Evolutionary conservation across 2,329 filamentous ascomycete species (phyloP).

Genomic region (Colletotrichum navitas): DNA sequence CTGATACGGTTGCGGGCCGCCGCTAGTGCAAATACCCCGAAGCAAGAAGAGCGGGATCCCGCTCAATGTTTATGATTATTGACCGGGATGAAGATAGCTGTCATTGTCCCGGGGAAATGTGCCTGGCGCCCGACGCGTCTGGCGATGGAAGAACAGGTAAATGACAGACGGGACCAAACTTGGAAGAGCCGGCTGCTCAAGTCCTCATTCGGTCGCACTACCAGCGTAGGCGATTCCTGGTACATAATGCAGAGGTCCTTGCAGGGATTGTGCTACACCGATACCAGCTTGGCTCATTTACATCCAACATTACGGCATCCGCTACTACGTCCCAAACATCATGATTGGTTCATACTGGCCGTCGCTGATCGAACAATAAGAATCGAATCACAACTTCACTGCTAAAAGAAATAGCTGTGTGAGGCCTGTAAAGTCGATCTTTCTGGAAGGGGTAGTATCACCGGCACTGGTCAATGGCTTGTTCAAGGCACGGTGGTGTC

Average conservation of each 20-base stretch:
- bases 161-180: not conserved
- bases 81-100: constrained; percentile 7
- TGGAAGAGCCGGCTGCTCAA: constrained; percentile 14
- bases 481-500: constrained; percentile 23
- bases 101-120: constrained; percentile 16
- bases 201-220: constrained; percentile 23
- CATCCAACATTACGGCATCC: constrained; percentile 35
- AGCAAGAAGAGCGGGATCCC: constrained; percentile 17
- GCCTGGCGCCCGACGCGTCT: not conserved
- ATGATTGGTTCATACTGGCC: constrained; percentile 24
- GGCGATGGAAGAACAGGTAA: not conserved
- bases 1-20: constrained; percentile 16
- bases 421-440: not conserved
- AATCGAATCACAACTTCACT: not conserved
- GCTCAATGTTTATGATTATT: not conserved
- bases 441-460: not conserved
- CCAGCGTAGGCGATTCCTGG: constrained; percentile 8
- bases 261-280: constrained; percentile 38
- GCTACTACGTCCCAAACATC: constrained; percentile 19
- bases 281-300: constrained; percentile 33
- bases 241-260: constrained; percentile 28
- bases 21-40: constrained; percentile 25
- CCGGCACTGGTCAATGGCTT: constrained; percentile 25
- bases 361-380: constrained; percentile 3
- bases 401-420: constrained; percentile 5